phyloP scores from a whole-genome alignment of 163 green algal species.

The Coccomyxa subellipsoidea region DNA sequence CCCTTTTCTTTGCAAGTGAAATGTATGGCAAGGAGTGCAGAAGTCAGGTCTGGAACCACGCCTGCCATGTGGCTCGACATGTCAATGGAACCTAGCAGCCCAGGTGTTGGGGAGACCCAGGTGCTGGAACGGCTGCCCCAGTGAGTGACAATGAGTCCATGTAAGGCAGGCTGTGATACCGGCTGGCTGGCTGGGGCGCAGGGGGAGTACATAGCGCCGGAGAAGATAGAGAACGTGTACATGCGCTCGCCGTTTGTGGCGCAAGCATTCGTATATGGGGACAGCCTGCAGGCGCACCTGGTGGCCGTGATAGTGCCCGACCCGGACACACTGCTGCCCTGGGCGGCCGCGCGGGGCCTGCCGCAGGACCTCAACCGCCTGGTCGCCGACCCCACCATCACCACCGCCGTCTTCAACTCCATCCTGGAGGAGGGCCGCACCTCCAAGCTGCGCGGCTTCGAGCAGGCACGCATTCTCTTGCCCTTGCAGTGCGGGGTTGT shows the following conservation, averaged over 20 bases:
- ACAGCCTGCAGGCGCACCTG: slow-evolving; percentile 82
- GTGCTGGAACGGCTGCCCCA: too few species aligned
- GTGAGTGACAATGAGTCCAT: too few species aligned
- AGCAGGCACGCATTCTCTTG: slow-evolving; percentile 79
- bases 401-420: slow-evolving; percentile 65
- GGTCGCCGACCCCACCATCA: slow-evolving; percentile 63
- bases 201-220: slow-evolving; percentile 94
- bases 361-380: slow-evolving; percentile 58
- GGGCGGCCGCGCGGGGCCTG: slow-evolving; percentile 61
- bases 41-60: too few species aligned
- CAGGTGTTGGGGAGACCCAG: too few species aligned
- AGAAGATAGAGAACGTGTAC: slow-evolving; percentile 99
- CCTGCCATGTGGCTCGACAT: too few species aligned
- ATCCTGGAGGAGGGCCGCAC: slow-evolving; percentile 81
- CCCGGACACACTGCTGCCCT: slow-evolving; percentile 85
- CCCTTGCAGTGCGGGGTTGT: too few species aligned
- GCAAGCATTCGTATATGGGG: slow-evolving; percentile 89
- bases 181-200: slow-evolving; percentile 10
- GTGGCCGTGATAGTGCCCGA: slow-evolving; percentile 94
- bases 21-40: too few species aligned
- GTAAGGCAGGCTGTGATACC: too few species aligned
- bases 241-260: slow-evolving; percentile 72
- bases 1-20: too few species aligned
- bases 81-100: too few species aligned
- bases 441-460: slow-evolving; percentile 88